Evolutionary conservation across 2,329 filamentous ascomycete species (phyloP).

Genomic region (Xylariaceae sp.): DNA sequence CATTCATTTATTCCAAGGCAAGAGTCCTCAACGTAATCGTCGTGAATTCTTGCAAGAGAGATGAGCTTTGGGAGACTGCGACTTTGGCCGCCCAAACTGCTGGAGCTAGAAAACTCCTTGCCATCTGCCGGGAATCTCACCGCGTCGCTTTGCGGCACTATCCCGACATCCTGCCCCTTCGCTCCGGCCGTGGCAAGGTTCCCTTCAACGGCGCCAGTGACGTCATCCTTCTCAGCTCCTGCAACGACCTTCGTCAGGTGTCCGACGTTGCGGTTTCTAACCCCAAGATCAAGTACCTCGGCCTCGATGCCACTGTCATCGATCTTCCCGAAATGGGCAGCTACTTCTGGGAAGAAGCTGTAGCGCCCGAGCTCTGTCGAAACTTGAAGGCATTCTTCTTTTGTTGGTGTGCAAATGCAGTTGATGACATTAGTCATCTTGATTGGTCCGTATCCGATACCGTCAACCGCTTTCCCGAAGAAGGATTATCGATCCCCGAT

Average conservation of each 20-base stretch:
- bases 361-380: background rate
- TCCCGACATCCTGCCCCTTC: conserved; percentile 28
- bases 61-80: conserved; percentile 18
- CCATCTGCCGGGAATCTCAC: conserved; percentile 31
- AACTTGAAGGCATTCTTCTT: conserved; percentile 20
- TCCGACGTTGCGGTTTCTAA: background rate
- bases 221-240: conserved; percentile 20
- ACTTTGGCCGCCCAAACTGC: conserved; percentile 28
- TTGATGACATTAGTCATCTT: background rate
- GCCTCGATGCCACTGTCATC: conserved; percentile 5
- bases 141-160: conserved; percentile 28
- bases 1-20: conserved; percentile 25
- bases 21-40: conserved; percentile 24
- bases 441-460: conserved; percentile 26
- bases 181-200: conserved; percentile 13
- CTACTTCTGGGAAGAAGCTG: background rate
- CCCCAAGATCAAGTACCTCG: conserved; percentile 19
- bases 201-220: conserved; percentile 30
- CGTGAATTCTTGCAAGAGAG: background rate
- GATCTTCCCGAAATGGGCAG: no score
- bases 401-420: background rate
- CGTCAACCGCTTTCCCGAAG: conserved; percentile 19
- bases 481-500: conserved; percentile 2
- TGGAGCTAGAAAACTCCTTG: conserved; percentile 29
- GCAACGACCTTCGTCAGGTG: background rate